Conservation (phyloP, 108 stramenopile species). For the Pelagomonas calceolata region DNA sequence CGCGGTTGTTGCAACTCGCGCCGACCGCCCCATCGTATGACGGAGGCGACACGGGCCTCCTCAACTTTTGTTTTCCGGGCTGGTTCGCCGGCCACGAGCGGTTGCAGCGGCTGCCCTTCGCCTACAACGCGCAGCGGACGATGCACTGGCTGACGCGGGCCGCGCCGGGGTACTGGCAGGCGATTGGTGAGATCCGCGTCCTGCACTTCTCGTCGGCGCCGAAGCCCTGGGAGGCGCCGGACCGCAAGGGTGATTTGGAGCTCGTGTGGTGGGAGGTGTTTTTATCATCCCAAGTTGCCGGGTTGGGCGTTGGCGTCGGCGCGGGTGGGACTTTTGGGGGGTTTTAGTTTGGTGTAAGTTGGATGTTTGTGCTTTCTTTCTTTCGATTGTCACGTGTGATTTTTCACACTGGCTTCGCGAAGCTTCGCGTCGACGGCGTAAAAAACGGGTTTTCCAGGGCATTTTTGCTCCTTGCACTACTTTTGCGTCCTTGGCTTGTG, state of each 20-base stretch:
- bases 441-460: too few relatives aligned
- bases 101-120: slow-evolving; percentile 47
- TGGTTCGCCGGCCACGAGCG: slow-evolving; percentile 48
- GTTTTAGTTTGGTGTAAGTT: too few relatives aligned
- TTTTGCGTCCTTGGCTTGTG: too few relatives aligned
- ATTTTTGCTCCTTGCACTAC: too few relatives aligned
- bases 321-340: too few relatives aligned
- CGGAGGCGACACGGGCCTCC: slow-evolving; percentile 74
- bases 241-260: slow-evolving; percentile 12
- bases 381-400: too few relatives aligned
- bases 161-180: slow-evolving; percentile 59
- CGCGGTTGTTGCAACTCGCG: slow-evolving; percentile 33
- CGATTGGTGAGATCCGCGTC: slow-evolving; percentile 38
- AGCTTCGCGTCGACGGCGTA: too few relatives aligned
- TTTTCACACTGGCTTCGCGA: too few relatives aligned
- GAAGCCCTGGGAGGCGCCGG: slow-evolving; percentile 65
- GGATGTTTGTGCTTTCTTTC: too few relatives aligned
- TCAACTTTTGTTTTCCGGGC: slow-evolving; percentile 61
- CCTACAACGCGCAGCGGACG: slow-evolving; percentile 68
- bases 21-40: slow-evolving; percentile 47
- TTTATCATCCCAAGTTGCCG: too few relatives aligned
- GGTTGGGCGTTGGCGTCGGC: too few relatives aligned
- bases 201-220: slow-evolving; percentile 61
- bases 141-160: slow-evolving; percentile 56
- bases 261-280: not conserved